Base-by-base conservation (phyloP, 495 filamentous ascomycete genomes). In the Penicillium alfredii region DNA sequence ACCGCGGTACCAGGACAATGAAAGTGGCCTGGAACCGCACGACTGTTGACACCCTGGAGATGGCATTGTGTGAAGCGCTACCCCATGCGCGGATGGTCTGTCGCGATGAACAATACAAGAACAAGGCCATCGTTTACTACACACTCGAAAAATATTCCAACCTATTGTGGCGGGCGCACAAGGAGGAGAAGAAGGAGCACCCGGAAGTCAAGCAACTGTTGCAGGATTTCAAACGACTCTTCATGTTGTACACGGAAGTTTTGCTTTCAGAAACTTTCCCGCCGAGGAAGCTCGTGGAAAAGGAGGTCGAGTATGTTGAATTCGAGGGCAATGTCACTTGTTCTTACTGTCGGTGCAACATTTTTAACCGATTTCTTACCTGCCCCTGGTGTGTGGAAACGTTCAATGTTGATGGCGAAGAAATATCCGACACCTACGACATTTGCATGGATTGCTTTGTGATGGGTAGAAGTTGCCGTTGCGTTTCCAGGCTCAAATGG, bases 11-110 rank as follows among this genome's bases (percentile, higher is more conserved):
- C 8, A 70, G 87, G 24, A 98, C 90, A 0, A 84, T 95, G 74
- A 98, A 98, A 58, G 87, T 89, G 14, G 92, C 92, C 4, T 98
- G 92, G 92, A 98, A 98, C 59, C 71, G 92, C n/a, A 95, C 84
- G 0, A 97, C 89, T 0, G 85, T 84, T 4, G 86, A 96, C 43
- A 95, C 92, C 0, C 67, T 98, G 0, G 79, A 87, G 33, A 64
- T 92, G 61, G 90, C 90, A 0, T 60, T 98, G 15, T 71, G 76
- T 33, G 90, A 95, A 63, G 86, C 89, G 0, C 67, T 98, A 3
- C 87, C 87, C 1, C 83, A 86, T 40, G 85, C 90, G 4, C 73
- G 88, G 14, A 76, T 94, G 50, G 88, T 97, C 18, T 96, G 92
- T 54, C 87, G 92, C n/a, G 92, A 98, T 44, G 92, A 98, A 50